Percentiles rank a stretch among this genome's conserved stretches.
These are phyloP conservation scores for Melampsora abietis-canadensis DNA, from an alignment of 1,284 basidiomycete genomes.

Conservation along the genomic window DNA sequence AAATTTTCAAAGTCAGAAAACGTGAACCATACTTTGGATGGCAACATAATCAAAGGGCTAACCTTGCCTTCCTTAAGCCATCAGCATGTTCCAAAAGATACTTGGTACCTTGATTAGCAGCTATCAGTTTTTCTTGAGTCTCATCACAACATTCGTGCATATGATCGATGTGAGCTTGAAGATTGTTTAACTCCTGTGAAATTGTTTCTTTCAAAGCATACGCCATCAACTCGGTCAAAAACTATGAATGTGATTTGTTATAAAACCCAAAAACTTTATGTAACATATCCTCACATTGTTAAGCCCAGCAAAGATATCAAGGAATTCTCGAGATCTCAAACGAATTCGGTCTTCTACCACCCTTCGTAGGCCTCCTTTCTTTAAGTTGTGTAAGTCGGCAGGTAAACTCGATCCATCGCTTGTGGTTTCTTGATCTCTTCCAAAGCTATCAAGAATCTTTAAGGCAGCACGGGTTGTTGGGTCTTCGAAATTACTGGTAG, in stretches of 20 bases:
- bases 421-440: constrained; percentile 51
- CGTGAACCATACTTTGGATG: background rate
- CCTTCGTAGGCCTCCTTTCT: constrained; percentile 22
- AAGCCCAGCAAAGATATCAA: constrained; percentile 55
- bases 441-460: constrained; percentile 74
- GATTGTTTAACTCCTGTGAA: constrained; percentile 68
- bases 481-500: constrained; percentile 74
- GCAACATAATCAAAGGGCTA: constrained; percentile 46
- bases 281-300: constrained; percentile 49
- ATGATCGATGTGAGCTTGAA: constrained; percentile 56
- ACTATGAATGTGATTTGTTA: background rate
- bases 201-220: constrained; percentile 63
- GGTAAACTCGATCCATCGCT: constrained; percentile 41
- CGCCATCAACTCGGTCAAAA: background rate
- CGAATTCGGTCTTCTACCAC: constrained; percentile 53
- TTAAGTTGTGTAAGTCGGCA: constrained; percentile 11
- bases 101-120: constrained; percentile 74
- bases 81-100: constrained; percentile 82
- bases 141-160: constrained; percentile 80
- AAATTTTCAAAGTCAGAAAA: constrained; percentile 53
- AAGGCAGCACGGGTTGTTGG: constrained; percentile 73
- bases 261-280: background rate
- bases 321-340: constrained; percentile 48
- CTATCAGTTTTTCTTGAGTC: constrained; percentile 70
- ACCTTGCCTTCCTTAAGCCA: constrained; percentile 76